A percentile compares a stretch with the other conserved stretches of the same genome.
Conservation (phyloP, 2,329 filamentous ascomycete species). For the Diaporthe aspalathi region DNA sequence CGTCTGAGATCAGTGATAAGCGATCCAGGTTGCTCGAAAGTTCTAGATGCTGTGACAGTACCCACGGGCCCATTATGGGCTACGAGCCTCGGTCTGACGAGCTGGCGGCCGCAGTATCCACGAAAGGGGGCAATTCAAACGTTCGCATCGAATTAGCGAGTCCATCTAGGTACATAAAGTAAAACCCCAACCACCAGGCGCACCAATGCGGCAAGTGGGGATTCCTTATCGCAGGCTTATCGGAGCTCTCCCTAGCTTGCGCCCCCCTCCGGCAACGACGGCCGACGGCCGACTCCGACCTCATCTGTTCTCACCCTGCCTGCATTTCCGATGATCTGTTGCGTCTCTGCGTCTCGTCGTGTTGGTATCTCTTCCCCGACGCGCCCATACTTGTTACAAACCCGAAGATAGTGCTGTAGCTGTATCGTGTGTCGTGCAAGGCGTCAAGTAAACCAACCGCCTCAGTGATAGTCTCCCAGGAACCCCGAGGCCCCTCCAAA, state of each 20-base stretch:
- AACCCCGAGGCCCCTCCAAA: neutral
- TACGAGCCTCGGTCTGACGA: neutral
- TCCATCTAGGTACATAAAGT: no score
- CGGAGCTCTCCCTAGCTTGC: constrained; percentile 29
- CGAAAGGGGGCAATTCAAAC: constrained; percentile 1
- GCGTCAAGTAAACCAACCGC: neutral
- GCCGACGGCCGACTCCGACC: constrained; percentile 5
- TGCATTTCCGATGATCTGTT: constrained; percentile 46
- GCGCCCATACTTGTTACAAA: neutral
- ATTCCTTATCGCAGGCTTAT: constrained; percentile 28
- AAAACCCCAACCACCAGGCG: no score
- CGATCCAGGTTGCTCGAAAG: no score
- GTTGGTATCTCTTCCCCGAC: neutral
- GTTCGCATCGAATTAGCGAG: no score
- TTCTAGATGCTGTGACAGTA: no score
- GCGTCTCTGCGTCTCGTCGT: neutral
- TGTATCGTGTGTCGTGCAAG: constrained; percentile 2
- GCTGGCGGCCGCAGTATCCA: constrained; percentile 7
- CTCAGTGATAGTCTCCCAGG: neutral
- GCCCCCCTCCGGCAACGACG: constrained; percentile 32
- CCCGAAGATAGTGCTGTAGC: neutral
- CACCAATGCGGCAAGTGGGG: constrained; percentile 24
- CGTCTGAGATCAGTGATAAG: neutral
- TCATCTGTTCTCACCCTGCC: neutral
- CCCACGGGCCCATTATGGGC: neutral